A percentile compares a stretch with the other conserved stretches of the same genome.
Evolutionary conservation across 148 eudicot genomes (phyloP).

Genomic region (Camellia lanceoleosa): DNA sequence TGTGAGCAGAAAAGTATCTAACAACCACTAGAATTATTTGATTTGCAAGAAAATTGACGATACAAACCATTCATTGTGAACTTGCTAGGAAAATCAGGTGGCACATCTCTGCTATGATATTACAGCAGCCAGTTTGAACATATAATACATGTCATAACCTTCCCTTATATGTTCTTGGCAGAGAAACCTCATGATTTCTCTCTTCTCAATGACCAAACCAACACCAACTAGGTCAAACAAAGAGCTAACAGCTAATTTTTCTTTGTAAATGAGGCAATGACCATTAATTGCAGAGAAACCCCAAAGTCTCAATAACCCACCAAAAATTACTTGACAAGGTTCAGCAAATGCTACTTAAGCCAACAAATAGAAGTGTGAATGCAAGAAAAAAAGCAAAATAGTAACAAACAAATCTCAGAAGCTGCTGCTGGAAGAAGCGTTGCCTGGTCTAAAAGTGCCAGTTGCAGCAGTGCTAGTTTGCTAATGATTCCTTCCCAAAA

Average conservation of each 20-base stretch:
- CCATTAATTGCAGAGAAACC: conserved; percentile 2
- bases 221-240: conserved; percentile 10
- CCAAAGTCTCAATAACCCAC: conserved; percentile 7
- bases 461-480: conserved; percentile 46
- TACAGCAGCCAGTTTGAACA: background rate
- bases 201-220: background rate
- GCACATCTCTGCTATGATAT: background rate
- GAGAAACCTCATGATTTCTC: background rate
- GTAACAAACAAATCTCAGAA: conserved; percentile 23
- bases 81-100: background rate
- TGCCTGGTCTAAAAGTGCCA: conserved; percentile 23
- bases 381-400: conserved; percentile 7
- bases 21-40: background rate
- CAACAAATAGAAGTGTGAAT: background rate
- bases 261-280: background rate
- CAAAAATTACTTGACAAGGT: background rate
- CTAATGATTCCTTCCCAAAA: conserved; percentile 92
- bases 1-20: background rate
- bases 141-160: background rate
- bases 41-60: background rate
- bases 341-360: background rate
- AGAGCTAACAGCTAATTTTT: background rate
- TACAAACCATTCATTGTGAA: conserved; percentile 8
- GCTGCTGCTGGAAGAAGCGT: conserved; percentile 26
- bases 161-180: background rate